These are phyloP conservation scores for Ceratobasidium sp. DNA, from an alignment of 1,284 basidiomycete species.

Conservation along the genomic window DNA sequence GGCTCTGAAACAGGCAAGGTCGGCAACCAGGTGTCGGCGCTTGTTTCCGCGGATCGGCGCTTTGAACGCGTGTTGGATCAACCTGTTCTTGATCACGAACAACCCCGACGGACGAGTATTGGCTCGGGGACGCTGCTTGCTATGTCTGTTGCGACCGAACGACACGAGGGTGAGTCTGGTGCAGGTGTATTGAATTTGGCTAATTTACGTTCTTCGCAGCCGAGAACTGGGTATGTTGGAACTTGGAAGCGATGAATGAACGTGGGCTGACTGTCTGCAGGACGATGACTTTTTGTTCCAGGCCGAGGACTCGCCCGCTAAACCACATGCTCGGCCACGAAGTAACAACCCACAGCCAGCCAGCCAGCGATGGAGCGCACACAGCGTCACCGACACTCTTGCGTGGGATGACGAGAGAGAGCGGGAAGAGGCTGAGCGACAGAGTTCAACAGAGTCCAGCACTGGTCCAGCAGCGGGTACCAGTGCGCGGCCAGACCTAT, in stretches of 20 bases:
- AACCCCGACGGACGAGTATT: not conserved
- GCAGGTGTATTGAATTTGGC: not conserved
- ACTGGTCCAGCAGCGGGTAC: constrained; percentile 16
- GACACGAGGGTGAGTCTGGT: not conserved
- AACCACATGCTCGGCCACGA: constrained; percentile 16
- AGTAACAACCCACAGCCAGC: not conserved
- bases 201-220: not conserved
- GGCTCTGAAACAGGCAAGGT: constrained; percentile 1
- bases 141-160: not conserved
- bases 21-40: not conserved
- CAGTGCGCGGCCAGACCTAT: not conserved
- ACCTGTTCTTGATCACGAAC: not conserved
- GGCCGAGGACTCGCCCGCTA: constrained; percentile 31
- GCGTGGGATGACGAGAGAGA: constrained; percentile 36
- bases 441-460: constrained; percentile 31
- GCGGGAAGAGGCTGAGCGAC: constrained; percentile 33
- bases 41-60: not conserved
- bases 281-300: constrained; percentile 37
- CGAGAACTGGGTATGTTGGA: constrained; percentile 35
- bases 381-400: constrained; percentile 7
- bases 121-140: not conserved
- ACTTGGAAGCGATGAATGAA: not conserved
- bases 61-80: not conserved
- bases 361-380: constrained; percentile 18
- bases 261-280: constrained; percentile 6